Conservation (phyloP, 1,139 yeast genomes). For the Suhomyces coccinellae region DNA sequence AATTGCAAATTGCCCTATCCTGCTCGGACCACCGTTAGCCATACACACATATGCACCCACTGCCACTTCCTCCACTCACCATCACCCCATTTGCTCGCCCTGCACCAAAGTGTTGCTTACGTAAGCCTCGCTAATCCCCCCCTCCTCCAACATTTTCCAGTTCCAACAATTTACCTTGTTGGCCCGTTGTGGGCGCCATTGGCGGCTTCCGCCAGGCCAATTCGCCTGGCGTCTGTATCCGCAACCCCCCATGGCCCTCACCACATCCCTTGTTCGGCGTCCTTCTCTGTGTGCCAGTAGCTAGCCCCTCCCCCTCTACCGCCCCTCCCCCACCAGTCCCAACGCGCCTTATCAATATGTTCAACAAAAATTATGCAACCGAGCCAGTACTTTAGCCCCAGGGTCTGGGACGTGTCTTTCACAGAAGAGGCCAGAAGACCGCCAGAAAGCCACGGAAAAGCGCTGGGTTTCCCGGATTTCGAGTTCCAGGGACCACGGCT, state of each 20-base stretch:
- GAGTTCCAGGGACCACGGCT: too few species aligned
- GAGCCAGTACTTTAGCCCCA: not conserved
- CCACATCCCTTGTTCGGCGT: not conserved
- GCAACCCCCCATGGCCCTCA: not conserved
- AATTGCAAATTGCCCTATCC: too few species aligned
- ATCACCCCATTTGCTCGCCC: not conserved
- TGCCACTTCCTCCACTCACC: too few species aligned
- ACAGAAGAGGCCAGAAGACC: too few species aligned
- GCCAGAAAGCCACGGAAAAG: too few species aligned
- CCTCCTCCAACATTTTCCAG: slow-evolving; percentile 8
- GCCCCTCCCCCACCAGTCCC: slow-evolving; percentile 6
- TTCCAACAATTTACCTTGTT: not conserved
- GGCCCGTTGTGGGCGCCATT: not conserved
- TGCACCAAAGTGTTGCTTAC: too few species aligned
- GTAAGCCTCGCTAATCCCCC: slow-evolving; percentile 5
- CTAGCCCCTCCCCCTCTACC: slow-evolving; percentile 2
- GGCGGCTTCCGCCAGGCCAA: not conserved
- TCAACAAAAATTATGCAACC: slow-evolving; percentile 8
- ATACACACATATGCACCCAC: too few species aligned
- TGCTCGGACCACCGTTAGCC: too few species aligned
- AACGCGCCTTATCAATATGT: slow-evolving; percentile 7
- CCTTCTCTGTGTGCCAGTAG: not conserved
- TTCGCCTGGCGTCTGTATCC: not conserved
- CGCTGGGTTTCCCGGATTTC: too few species aligned
- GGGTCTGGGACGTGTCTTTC: too few species aligned